phyloP scores from a whole-genome alignment of 768 basidiomycete genomes.

The Leccinum uliginosum region DNA sequence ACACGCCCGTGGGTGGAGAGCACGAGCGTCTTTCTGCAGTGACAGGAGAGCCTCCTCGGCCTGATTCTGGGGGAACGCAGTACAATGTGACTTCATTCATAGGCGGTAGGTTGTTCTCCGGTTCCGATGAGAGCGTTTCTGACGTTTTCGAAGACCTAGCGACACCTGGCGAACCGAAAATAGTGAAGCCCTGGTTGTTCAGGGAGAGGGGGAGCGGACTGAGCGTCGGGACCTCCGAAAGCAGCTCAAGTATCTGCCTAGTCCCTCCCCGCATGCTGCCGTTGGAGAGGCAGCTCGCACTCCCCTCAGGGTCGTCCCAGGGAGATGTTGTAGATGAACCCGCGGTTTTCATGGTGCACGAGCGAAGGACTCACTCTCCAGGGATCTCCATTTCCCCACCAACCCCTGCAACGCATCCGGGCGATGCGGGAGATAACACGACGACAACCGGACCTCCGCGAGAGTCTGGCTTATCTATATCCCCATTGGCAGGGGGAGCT shows the following conservation, averaged over 20 bases:
- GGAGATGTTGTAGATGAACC: neutral
- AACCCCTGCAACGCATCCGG: conserved; percentile 3
- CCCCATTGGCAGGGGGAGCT: conserved; percentile 8
- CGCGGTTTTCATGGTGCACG: neutral
- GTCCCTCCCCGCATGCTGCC: neutral
- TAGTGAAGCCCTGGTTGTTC: conserved; percentile 4
- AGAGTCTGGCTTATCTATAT: conserved; percentile 30
- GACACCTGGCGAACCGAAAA: conserved; percentile 19
- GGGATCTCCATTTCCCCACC: conserved; percentile 18
- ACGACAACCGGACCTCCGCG: conserved; percentile 22
- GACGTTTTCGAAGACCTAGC: conserved; percentile 31
- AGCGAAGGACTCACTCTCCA: conserved; percentile 13
- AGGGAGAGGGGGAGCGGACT: conserved; percentile 1
- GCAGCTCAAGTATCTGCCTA: neutral
- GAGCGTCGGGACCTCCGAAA: neutral
- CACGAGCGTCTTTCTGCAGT: conserved; percentile 8
- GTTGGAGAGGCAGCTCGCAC: neutral
- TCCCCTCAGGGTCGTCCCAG: neutral
- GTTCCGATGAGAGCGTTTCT: neutral
- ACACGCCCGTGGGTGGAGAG: conserved; percentile 15
- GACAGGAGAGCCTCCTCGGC: conserved; percentile 19
- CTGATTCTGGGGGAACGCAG: conserved; percentile 47
- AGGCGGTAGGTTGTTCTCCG: conserved; percentile 34
- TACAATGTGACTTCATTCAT: conserved; percentile 79
- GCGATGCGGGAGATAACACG: conserved; percentile 22